These are phyloP conservation scores for Epichloe hybrida DNA, from an alignment of 2,329 filamentous ascomycete genomes.

Conservation along the genomic window DNA sequence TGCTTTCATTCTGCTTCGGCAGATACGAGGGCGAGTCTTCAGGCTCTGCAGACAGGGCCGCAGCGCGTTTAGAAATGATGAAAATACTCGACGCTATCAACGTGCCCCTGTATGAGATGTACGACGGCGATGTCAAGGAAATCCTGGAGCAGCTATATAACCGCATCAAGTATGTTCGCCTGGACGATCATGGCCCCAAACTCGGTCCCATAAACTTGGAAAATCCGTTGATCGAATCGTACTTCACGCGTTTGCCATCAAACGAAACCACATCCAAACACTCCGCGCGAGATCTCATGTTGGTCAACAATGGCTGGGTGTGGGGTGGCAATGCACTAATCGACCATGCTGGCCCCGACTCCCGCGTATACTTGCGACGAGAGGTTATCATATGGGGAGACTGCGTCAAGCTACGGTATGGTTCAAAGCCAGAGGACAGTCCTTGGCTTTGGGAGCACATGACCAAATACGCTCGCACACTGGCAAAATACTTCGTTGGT, in stretches of 20 bases:
- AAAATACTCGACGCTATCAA: constrained; percentile 73
- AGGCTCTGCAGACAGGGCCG: constrained; percentile 32
- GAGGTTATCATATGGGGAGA: constrained; percentile 98
- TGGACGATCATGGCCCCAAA: constrained; percentile 87
- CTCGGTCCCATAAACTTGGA: constrained; percentile 62
- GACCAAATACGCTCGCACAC: constrained; percentile 77
- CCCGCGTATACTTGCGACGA: constrained; percentile 83
- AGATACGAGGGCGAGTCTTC: constrained; percentile 40
- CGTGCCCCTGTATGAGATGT: constrained; percentile 80
- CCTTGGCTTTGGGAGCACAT: constrained; percentile 94
- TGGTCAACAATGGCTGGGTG: constrained; percentile 97
- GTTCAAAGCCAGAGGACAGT: constrained; percentile 64
- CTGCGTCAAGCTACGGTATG: constrained; percentile 93
- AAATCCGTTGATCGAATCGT: constrained; percentile 79
- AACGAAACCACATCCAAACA: constrained; percentile 70
- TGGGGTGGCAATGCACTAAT: constrained; percentile 93
- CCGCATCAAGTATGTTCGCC: constrained; percentile 81
- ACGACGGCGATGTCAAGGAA: constrained; percentile 67
- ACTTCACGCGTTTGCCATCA: constrained; percentile 78
- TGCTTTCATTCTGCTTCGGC: constrained; percentile 34
- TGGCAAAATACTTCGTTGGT: constrained; percentile 90
- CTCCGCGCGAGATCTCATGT: constrained; percentile 58
- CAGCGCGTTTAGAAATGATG: constrained; percentile 40
- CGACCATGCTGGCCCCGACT: constrained; percentile 83
- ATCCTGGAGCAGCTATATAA: constrained; percentile 89